These are phyloP conservation scores for Lizonia empirigonia DNA, from an alignment of 2,329 filamentous ascomycete species.

Conservation along the genomic window DNA sequence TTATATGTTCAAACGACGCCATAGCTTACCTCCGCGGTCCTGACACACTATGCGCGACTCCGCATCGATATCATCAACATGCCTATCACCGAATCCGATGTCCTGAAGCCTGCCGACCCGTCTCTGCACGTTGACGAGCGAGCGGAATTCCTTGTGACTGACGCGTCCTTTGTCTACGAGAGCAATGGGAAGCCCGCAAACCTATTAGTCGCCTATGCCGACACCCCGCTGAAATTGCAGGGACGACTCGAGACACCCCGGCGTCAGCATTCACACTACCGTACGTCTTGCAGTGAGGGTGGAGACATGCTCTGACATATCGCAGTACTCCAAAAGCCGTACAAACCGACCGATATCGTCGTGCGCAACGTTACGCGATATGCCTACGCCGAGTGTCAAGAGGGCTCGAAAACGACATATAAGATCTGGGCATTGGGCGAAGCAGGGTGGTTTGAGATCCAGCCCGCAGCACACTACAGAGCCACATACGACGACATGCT, in stretches of 20 bases:
- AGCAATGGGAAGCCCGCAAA: constrained; percentile 58
- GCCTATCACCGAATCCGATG: constrained; percentile 39
- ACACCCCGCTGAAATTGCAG: constrained; percentile 66
- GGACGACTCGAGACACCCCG: constrained; percentile 58
- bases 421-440: constrained; percentile 70
- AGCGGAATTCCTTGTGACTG: constrained; percentile 65
- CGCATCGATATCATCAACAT: constrained; percentile 23
- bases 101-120: constrained; percentile 51
- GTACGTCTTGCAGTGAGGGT: constrained; percentile 25
- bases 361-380: constrained; percentile 58
- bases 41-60: constrained; percentile 7
- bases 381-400: constrained; percentile 60
- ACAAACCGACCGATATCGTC: constrained; percentile 54
- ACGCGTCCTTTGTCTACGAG: constrained; percentile 66
- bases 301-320: constrained; percentile 10
- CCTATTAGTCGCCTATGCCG: constrained; percentile 64
- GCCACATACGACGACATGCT: constrained; percentile 64
- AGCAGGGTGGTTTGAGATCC: constrained; percentile 72
- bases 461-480: constrained; percentile 63
- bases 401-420: constrained; percentile 59
- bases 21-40: not conserved
- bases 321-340: constrained; percentile 43
- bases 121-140: constrained; percentile 57
- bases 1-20: not conserved
- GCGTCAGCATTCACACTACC: constrained; percentile 35